These are phyloP conservation scores for Neopestalotiopsis sp. DNA, from an alignment of 2,329 filamentous ascomycete genomes.

Conservation along the genomic window DNA sequence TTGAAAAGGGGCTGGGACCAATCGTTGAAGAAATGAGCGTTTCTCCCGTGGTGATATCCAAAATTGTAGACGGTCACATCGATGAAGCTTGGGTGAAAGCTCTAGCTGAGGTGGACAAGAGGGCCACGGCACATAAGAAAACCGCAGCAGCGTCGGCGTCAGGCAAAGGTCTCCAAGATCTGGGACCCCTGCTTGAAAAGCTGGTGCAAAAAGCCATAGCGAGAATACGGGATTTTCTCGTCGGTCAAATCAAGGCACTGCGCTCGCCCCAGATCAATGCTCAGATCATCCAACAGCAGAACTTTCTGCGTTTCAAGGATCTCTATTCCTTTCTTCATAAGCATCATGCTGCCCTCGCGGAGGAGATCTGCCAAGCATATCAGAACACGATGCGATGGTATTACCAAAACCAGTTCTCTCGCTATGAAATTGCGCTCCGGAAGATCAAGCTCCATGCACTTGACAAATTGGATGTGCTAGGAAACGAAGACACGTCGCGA, in stretches of 20 bases:
- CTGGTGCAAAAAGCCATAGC: constrained; percentile 90
- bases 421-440: constrained; percentile 83
- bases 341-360: constrained; percentile 81
- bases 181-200: constrained; percentile 84
- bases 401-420: constrained; percentile 86
- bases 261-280: constrained; percentile 96
- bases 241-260: constrained; percentile 91
- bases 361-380: constrained; percentile 91
- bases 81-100: constrained; percentile 89
- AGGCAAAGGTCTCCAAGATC: constrained; percentile 80
- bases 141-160: constrained; percentile 64
- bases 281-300: constrained; percentile 94
- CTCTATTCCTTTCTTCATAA: constrained; percentile 84
- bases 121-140: constrained; percentile 73
- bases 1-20: constrained; percentile 86
- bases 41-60: constrained; percentile 80
- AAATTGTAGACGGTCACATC: constrained; percentile 86
- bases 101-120: constrained; percentile 78
- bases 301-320: constrained; percentile 86
- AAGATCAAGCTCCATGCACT: constrained; percentile 83
- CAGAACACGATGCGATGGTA: constrained; percentile 99
- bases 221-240: constrained; percentile 91
- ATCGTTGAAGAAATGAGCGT: constrained; percentile 92
- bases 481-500: constrained; percentile 74
- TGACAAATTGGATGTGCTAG: constrained; percentile 84